A percentile compares a stretch with the other conserved stretches of the same genome.
These are phyloP conservation scores for Cystobasidium onofrii DNA, from an alignment of 768 basidiomycete genomes.

Conservation along the genomic window DNA sequence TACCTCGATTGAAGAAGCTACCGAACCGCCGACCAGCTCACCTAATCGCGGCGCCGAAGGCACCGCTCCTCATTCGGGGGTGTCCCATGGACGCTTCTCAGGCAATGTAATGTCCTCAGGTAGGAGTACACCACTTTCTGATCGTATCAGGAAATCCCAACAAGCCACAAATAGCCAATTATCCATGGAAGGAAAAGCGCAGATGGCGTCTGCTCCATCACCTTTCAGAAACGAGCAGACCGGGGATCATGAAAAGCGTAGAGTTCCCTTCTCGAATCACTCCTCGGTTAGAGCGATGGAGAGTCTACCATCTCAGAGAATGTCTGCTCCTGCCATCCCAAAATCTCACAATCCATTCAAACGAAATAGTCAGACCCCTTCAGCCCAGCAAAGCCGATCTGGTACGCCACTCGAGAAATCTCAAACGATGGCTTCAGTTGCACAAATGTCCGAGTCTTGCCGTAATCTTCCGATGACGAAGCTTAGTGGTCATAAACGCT, in stretches of 20 bases:
- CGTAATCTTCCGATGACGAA: neutral
- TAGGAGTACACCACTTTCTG: no score
- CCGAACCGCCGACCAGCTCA: constrained; percentile 1
- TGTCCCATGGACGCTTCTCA: neutral
- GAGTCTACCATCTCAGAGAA: neutral
- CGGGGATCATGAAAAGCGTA: no score
- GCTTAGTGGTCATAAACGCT: neutral
- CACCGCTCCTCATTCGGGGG: neutral
- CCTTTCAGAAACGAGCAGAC: no score
- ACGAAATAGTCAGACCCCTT: neutral
- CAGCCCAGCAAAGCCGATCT: neutral
- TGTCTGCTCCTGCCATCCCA: neutral
- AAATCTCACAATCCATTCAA: neutral
- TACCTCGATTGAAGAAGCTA: neutral
- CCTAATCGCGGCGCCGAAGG: neutral
- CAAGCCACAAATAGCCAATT: no score
- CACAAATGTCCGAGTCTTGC: neutral
- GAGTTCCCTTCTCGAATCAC: neutral
- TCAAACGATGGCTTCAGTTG: neutral
- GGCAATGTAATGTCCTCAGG: neutral
- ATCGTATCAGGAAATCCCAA: no score
- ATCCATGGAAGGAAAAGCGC: no score
- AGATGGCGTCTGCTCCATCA: no score
- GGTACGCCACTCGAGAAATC: neutral
- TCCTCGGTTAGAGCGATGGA: neutral